Base-by-base conservation (phyloP, 2,329 filamentous ascomycete species). In the Xylaria sp. region DNA sequence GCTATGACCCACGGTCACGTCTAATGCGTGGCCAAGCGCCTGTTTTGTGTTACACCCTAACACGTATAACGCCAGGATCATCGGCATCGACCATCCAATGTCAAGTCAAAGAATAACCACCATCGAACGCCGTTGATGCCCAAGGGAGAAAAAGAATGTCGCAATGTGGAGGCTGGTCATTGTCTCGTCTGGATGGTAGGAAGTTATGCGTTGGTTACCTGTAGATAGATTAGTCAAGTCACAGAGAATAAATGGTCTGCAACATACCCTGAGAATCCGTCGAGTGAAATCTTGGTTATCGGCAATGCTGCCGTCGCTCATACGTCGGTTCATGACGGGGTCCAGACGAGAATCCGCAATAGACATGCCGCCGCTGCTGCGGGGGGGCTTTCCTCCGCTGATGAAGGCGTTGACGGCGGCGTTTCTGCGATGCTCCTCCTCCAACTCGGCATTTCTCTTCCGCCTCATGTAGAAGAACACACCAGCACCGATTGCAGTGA, bases 271-370 rank as follows among this genome's bases (percentile, higher is more conserved):
- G 74, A 98, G 85, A 78, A 98, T 97, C 79, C 91, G 90, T 79
- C 94, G 88, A 65, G 94, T 97, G 80, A 97, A 98, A 77, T 98
- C 94, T 78, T 96, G 88, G 78, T 97, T 96, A 76, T 98, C 94
- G 54, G 93, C 94, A 76, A 98, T 97, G 77, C 93, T 97, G 69
- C 94, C 94, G 72, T 95, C 92, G 78, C 94, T 97, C 80, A 94
- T 85, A 77, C 93, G 87, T 73, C 92, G 85, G 70, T 93, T 87
- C 84, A 96, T 89, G 67, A 93, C 88, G 7, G 93, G 92, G 68
- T 98, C 94, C 59, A 97, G 87, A 57, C 94, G 87, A 41, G 91
- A 89, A 74, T 98, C 94, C 13, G 87, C 87, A 79, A 91, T 89
- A 9, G 91, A 92, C 77, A 87, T 78, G 64, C 82, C 82, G 63